Evolutionary conservation across 805 yeast species (phyloP).

Genomic region (Kluyveromyces aestuarii): DNA sequence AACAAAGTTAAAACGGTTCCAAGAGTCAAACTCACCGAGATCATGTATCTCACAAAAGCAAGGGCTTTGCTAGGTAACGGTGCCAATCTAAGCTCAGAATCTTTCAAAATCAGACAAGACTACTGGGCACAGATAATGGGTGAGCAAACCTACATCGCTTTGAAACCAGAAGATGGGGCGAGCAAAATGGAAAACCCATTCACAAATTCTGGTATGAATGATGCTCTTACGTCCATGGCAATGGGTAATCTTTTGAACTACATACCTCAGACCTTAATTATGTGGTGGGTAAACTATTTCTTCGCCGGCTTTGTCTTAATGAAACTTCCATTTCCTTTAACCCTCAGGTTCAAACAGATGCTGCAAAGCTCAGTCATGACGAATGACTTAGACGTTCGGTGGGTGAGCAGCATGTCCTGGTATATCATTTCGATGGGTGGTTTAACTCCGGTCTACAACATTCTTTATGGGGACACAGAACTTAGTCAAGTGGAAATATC

Average conservation of each 20-base stretch:
- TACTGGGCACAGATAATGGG: slow-evolving; percentile 40
- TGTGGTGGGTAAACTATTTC: slow-evolving; percentile 94
- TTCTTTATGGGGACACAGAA: slow-evolving; percentile 37
- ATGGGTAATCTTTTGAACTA: slow-evolving; percentile 76
- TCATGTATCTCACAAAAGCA: slow-evolving; percentile 53
- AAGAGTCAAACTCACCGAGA: slow-evolving; percentile 46
- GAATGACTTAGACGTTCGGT: slow-evolving; percentile 75
- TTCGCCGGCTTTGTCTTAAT: slow-evolving; percentile 85
- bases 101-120: slow-evolving; percentile 45
- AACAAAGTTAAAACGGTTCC: slow-evolving; percentile 49
- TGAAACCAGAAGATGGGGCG: slow-evolving; percentile 33
- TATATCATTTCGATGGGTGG: slow-evolving; percentile 85
- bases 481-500: slow-evolving; percentile 22
- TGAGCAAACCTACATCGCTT: slow-evolving; percentile 46
- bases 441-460: slow-evolving; percentile 64
- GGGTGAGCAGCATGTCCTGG: slow-evolving; percentile 95
- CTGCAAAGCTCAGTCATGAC: slow-evolving; percentile 82
- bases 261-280: slow-evolving; percentile 84
- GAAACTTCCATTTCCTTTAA: slow-evolving; percentile 86
- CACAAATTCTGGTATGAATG: slow-evolving; percentile 61
- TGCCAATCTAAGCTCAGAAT: slow-evolving; percentile 40
- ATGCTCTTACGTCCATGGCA: slow-evolving; percentile 65
- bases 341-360: slow-evolving; percentile 85
- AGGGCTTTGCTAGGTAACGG: slow-evolving; percentile 47
- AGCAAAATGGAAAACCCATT: slow-evolving; percentile 47